These are phyloP conservation scores for Eucalyptus sp. DNA, from an alignment of 345 rosid genomes.

Conservation along the genomic window DNA sequence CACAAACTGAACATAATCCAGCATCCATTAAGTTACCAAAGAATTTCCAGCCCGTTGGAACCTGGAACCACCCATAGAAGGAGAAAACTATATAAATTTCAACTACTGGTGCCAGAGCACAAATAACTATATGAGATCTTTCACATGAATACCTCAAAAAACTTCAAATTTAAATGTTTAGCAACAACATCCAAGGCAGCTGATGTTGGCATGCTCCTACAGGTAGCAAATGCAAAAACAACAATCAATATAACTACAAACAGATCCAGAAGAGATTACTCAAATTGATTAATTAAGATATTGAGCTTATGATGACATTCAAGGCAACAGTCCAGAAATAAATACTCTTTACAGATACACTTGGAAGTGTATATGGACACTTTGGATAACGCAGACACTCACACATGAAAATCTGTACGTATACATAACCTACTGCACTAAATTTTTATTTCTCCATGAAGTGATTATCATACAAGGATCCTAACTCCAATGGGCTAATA, in stretches of 20 bases:
- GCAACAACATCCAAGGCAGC: slow-evolving; percentile 99
- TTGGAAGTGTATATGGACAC: not conserved
- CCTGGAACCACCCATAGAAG: slow-evolving; percentile 31
- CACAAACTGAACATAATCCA: slow-evolving; percentile 90
- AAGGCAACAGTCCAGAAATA: not conserved
- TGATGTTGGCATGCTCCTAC: slow-evolving; percentile 99
- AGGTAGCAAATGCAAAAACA: not conserved
- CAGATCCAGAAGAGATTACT: not conserved
- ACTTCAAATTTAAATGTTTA: slow-evolving; percentile 66
- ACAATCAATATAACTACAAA: not conserved
- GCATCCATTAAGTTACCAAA: slow-evolving; percentile 99
- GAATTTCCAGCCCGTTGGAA: slow-evolving; percentile 99
- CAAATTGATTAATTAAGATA: not conserved
- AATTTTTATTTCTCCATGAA: not conserved
- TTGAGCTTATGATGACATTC: not conserved
- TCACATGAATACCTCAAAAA: slow-evolving; percentile 69
- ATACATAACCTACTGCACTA: not conserved
- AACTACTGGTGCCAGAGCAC: not conserved
- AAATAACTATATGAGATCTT: not conserved
- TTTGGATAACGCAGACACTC: not conserved
- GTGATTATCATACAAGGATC: not conserved
- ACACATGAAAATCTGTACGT: not conserved
- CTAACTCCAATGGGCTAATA: not conserved
- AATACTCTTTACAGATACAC: not conserved
- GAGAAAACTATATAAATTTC: not conserved